A percentile compares a stretch with the other conserved stretches of the same genome.
Conservation (phyloP, 352 stramenopile species). For the Globisporangium cederbergense region DNA sequence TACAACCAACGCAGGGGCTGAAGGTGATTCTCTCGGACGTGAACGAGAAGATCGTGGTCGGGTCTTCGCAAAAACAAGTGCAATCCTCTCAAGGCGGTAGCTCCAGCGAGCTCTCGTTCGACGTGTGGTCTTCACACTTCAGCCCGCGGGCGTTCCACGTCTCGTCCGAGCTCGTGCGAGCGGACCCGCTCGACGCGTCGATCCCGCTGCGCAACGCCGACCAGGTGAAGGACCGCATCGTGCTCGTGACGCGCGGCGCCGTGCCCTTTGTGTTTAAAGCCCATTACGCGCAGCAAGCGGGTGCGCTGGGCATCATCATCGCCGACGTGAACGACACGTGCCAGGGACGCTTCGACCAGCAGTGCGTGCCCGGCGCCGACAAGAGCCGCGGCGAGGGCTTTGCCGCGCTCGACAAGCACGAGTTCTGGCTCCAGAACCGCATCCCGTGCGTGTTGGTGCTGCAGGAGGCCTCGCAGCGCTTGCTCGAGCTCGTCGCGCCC, state of each 20-base stretch:
- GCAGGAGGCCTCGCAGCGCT: slow-evolving; percentile 26
- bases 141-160: slow-evolving; percentile 67
- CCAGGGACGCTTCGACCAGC: slow-evolving; percentile 53
- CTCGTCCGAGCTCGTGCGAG: slow-evolving; percentile 58
- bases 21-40: slow-evolving; percentile 60
- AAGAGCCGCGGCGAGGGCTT: slow-evolving; percentile 54
- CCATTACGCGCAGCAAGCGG: slow-evolving; percentile 54
- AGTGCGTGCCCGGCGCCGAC: slow-evolving; percentile 58
- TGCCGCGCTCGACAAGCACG: slow-evolving; percentile 42
- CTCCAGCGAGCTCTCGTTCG: slow-evolving; percentile 27
- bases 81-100: not conserved
- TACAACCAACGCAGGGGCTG: slow-evolving; percentile 3
- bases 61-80: not conserved
- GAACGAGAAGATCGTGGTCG: slow-evolving; percentile 31
- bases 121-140: slow-evolving; percentile 65
- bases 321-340: slow-evolving; percentile 46
- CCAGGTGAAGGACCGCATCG: slow-evolving; percentile 50
- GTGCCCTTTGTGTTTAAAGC: slow-evolving; percentile 72
- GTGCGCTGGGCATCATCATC: slow-evolving; percentile 65
- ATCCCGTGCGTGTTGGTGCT: slow-evolving; percentile 63
- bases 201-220: slow-evolving; percentile 45
- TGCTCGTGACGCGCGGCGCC: slow-evolving; percentile 45
- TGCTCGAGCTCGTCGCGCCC: slow-evolving; percentile 27
- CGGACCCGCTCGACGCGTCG: slow-evolving; percentile 57
- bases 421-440: slow-evolving; percentile 45